A percentile compares a stretch with the other conserved stretches of the same genome.
These are phyloP conservation scores for Termitomyces sp. DNA, from an alignment of 1,284 basidiomycete genomes.

Conservation along the genomic window DNA sequence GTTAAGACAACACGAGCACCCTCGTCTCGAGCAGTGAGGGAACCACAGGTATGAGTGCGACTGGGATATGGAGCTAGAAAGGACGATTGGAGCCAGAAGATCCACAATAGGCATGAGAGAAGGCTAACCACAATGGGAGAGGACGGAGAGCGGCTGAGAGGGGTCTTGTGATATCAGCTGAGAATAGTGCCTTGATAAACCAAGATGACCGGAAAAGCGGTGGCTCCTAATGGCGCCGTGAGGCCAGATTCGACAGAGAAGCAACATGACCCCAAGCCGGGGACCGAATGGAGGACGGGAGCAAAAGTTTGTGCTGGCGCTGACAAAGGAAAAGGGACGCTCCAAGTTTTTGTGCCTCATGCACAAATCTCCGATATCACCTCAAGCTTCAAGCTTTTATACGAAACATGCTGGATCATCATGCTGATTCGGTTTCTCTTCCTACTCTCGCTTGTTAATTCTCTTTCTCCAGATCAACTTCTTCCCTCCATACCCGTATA, in stretches of 20 bases:
- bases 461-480: conserved; percentile 12
- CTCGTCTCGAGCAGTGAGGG: conserved; percentile 49
- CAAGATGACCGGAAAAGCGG: conserved; percentile 9
- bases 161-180: conserved; percentile 19
- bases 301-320: conserved; percentile 11
- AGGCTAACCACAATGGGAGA: conserved; percentile 29
- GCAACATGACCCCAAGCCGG: conserved; percentile 12
- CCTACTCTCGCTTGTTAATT: conserved; percentile 1
- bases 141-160: conserved; percentile 9
- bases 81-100: conserved; percentile 14
- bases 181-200: conserved; percentile 16
- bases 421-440: conserved; percentile 17
- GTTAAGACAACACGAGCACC: conserved; percentile 63
- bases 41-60: conserved; percentile 64
- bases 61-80: conserved; percentile 53
- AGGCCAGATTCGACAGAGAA: conserved; percentile 9
- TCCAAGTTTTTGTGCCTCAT: conserved; percentile 15
- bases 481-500: conserved; percentile 21
- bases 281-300: conserved; percentile 4
- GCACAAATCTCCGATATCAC: conserved; percentile 14
- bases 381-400: conserved; percentile 11
- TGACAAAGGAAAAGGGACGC: conserved; percentile 15
- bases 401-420: conserved; percentile 20
- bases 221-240: conserved; percentile 6
- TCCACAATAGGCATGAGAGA: conserved; percentile 7